Evolutionary conservation across 768 basidiomycete genomes (phyloP).

Genomic region (Pulveroboletus sp.): DNA sequence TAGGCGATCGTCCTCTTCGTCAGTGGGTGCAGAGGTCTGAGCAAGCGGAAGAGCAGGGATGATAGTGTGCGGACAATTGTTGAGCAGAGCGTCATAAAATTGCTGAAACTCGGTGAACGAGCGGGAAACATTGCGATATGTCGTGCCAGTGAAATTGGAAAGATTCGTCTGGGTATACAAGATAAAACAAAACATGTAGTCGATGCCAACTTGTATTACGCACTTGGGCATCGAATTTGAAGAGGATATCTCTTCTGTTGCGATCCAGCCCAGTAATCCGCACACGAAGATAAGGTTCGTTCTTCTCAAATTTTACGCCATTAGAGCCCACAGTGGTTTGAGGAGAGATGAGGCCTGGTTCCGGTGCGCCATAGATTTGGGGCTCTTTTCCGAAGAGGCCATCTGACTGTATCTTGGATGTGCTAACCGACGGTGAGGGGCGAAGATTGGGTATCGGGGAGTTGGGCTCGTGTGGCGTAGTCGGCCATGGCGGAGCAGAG

Average conservation of each 20-base stretch:
- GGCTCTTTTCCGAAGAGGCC: conserved; percentile 77
- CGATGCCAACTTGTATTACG: conserved; percentile 1
- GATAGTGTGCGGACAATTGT: conserved; percentile 94
- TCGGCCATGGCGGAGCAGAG: conserved; percentile 69
- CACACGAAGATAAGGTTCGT: conserved; percentile 83
- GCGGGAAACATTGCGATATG: conserved; percentile 92
- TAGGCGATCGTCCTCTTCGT: conserved; percentile 96
- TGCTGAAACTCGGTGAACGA: conserved; percentile 94
- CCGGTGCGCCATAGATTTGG: conserved; percentile 85
- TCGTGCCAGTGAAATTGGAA: conserved; percentile 82
- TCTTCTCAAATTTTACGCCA: conserved; percentile 70
- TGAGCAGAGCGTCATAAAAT: conserved; percentile 86
- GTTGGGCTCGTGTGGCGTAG: conserved; percentile 71
- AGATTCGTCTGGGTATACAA: conserved; percentile 73
- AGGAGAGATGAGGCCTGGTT: conserved; percentile 80
- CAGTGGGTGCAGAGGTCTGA: conserved; percentile 93
- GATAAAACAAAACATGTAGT: conserved; percentile 1
- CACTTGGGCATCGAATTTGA: conserved; percentile 95
- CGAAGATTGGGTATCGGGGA: conserved; percentile 71
- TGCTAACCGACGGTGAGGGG: conserved; percentile 46
- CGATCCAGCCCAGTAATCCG: conserved; percentile 90
- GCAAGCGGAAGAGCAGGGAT: conserved; percentile 94
- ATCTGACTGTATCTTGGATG: conserved; percentile 48
- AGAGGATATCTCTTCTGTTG: conserved; percentile 90
- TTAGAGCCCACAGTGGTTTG: conserved; percentile 61